Evolutionary conservation across 805 yeast species (phyloP).

Genomic region (Ogataea ganodermae): DNA sequence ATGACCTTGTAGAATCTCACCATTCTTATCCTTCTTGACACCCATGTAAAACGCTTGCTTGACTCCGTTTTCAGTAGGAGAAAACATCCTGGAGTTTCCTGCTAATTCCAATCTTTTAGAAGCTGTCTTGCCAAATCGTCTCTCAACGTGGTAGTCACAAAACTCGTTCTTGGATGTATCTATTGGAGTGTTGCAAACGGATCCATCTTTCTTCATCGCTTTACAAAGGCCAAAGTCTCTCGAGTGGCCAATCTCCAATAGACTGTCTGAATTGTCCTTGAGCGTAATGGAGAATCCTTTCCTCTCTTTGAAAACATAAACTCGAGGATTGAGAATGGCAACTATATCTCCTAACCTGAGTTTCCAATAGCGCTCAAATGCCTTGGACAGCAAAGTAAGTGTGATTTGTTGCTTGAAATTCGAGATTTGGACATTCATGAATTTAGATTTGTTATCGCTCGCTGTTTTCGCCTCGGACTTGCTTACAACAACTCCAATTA

Average conservation of each 20-base stretch:
- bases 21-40: slow-evolving; percentile 23
- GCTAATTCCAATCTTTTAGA: slow-evolving; percentile 78
- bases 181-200: slow-evolving; percentile 60
- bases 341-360: slow-evolving; percentile 72
- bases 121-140: slow-evolving; percentile 50
- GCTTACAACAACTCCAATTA: slow-evolving; percentile 63
- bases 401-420: slow-evolving; percentile 64
- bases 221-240: slow-evolving; percentile 70
- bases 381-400: slow-evolving; percentile 63
- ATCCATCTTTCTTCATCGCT: slow-evolving; percentile 46
- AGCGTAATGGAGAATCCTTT: slow-evolving; percentile 56
- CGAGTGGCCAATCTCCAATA: slow-evolving; percentile 75
- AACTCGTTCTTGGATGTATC: slow-evolving; percentile 52
- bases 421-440: slow-evolving; percentile 61
- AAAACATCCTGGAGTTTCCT: slow-evolving; percentile 55
- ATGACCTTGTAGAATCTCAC: slow-evolving; percentile 31
- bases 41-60: slow-evolving; percentile 45
- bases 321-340: slow-evolving; percentile 72
- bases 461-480: slow-evolving; percentile 58
- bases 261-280: slow-evolving; percentile 47
- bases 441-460: slow-evolving; percentile 46
- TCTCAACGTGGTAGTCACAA: slow-evolving; percentile 75
- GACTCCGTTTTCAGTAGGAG: slow-evolving; percentile 51
- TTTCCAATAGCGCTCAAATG: slow-evolving; percentile 73
- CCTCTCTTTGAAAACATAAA: slow-evolving; percentile 42